Percentiles rank a stretch among this genome's conserved stretches.
Evolutionary conservation across 2,329 filamentous ascomycete genomes (phyloP).

Genomic region (Sporothrix phasma): DNA sequence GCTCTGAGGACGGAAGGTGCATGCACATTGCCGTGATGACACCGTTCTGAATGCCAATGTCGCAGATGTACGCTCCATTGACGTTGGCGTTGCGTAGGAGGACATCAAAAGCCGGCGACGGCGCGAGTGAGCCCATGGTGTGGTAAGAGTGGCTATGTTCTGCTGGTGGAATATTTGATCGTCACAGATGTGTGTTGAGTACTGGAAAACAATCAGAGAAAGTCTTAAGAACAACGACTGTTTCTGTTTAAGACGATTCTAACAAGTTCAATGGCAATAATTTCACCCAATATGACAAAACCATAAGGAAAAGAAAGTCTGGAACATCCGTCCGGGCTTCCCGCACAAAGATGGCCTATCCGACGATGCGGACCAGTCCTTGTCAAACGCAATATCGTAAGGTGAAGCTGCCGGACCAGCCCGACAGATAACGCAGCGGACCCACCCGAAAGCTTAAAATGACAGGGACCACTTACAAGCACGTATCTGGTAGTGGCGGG

Average conservation of each 20-base stretch:
- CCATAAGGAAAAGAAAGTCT: not conserved
- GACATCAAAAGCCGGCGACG: not conserved
- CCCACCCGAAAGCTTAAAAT: not conserved
- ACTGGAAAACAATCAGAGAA: too few relatives aligned
- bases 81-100: conserved; percentile 12
- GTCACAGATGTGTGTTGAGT: too few relatives aligned
- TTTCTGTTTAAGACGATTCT: too few relatives aligned
- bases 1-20: not conserved
- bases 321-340: not conserved
- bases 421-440: not conserved
- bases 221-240: too few relatives aligned
- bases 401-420: not conserved
- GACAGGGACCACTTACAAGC: not conserved
- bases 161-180: too few relatives aligned
- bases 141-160: not conserved
- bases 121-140: not conserved
- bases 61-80: conserved; percentile 10
- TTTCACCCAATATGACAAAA: not conserved
- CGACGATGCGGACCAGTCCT: not conserved
- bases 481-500: not conserved
- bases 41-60: conserved; percentile 12
- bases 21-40: conserved; percentile 7
- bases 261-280: too few relatives aligned
- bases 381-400: not conserved
- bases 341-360: not conserved